These are phyloP conservation scores for Conoideocrella luteorostrata DNA, from an alignment of 2,329 filamentous ascomycete genomes.

Conservation along the genomic window DNA sequence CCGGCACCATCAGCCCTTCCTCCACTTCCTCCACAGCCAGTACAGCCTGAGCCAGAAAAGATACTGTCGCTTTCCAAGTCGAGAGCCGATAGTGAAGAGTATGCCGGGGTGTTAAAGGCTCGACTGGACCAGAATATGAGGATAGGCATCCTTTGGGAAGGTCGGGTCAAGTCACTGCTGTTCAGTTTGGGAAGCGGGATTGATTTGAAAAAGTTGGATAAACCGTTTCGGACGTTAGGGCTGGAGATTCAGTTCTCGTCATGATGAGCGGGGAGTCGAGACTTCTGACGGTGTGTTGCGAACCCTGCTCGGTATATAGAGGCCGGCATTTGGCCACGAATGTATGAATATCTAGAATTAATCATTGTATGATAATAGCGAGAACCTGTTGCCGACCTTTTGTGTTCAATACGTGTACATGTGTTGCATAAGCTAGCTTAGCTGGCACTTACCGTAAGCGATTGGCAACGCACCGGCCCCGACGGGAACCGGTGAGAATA, in stretches of 20 bases:
- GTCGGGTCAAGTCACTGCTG: conserved; percentile 82
- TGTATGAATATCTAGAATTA: no score
- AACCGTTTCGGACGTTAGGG: conserved; percentile 70
- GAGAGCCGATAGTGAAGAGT: conserved; percentile 50
- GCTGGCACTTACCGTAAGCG: no score
- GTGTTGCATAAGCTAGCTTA: no score
- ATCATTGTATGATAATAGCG: no score
- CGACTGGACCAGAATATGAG: conserved; percentile 82
- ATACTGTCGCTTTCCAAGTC: conserved; percentile 11
- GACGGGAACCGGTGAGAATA: no score
- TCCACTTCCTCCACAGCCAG: neutral
- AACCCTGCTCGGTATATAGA: no score
- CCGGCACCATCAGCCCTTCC: neutral
- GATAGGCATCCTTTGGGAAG: conserved; percentile 87
- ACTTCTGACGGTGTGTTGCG: no score
- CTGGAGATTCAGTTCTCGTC: conserved; percentile 80
- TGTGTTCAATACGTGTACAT: no score
- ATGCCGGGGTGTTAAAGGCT: conserved; percentile 83
- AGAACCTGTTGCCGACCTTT: no score
- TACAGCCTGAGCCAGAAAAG: conserved; percentile 1
- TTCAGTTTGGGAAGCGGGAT: conserved; percentile 86
- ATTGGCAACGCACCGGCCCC: no score
- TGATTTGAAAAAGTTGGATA: conserved; percentile 68
- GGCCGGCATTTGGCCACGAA: no score
- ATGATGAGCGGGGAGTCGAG: conserved; percentile 33